A percentile compares a stretch with the other conserved stretches of the same genome.
These are phyloP conservation scores for Plantago rigida DNA, from an alignment of 305 asterid species.

Conservation along the genomic window DNA sequence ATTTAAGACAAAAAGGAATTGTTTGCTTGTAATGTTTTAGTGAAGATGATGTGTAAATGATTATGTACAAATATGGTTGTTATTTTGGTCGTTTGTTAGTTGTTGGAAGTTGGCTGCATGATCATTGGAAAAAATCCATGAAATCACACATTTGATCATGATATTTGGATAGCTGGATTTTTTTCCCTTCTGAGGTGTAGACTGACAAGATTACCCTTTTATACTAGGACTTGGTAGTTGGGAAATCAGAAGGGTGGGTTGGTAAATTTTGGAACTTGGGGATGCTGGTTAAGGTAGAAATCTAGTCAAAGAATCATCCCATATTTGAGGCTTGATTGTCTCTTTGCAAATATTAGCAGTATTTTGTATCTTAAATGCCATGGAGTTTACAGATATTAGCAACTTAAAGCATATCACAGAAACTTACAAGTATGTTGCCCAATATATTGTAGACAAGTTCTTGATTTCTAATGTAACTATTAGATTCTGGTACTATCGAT, in stretches of 20 bases:
- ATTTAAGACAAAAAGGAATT: not conserved
- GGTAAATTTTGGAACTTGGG: not conserved
- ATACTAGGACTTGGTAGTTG: not conserved
- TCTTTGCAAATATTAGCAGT: too few relatives aligned
- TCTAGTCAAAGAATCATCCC: not conserved
- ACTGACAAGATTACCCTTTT: constrained; percentile 2
- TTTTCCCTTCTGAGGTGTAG: not conserved
- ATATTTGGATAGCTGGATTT: not conserved
- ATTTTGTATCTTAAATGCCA: too few relatives aligned
- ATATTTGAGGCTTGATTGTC: too few relatives aligned
- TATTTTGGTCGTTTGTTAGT: constrained; percentile 21
- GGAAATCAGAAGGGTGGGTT: not conserved
- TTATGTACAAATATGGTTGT: constrained; percentile 18
- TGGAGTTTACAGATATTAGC: too few relatives aligned
- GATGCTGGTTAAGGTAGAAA: not conserved
- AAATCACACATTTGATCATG: not conserved
- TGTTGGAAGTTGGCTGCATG: constrained; percentile 21
- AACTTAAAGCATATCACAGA: too few relatives aligned
- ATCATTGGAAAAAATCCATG: constrained; percentile 15
- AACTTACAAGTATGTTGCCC: too few relatives aligned
- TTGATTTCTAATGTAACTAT: too few relatives aligned
- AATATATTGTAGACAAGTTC: too few relatives aligned
- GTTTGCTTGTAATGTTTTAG: not conserved
- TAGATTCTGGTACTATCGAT: too few relatives aligned
- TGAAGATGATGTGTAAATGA: constrained; percentile 1